These are phyloP conservation scores for Entomortierella chlamydospora DNA, from an alignment of 192 early-diverging fungal species.

Conservation along the genomic window DNA sequence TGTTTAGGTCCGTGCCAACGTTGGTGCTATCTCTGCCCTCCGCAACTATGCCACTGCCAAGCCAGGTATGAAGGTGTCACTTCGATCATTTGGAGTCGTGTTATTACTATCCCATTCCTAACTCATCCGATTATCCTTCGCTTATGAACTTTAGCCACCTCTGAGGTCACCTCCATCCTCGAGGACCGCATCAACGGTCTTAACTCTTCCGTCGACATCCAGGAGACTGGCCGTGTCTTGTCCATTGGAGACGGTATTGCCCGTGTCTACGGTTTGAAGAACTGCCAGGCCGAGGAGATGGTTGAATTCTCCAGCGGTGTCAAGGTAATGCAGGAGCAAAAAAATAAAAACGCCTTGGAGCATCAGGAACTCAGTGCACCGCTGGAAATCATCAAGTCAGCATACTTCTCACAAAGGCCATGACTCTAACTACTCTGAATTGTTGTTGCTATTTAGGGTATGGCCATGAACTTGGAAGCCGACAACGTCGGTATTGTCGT, in stretches of 20 bases:
- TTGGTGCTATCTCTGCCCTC: slow-evolving; percentile 66
- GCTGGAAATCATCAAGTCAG: neutral
- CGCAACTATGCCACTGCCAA: slow-evolving; percentile 68
- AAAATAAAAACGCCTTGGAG: neutral
- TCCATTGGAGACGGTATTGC: slow-evolving; percentile 99
- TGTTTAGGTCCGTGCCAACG: slow-evolving; percentile 65
- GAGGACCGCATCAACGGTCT: slow-evolving; percentile 97
- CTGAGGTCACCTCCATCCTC: slow-evolving; percentile 97
- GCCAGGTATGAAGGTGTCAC: slow-evolving; percentile 42
- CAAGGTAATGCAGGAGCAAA: slow-evolving; percentile 68
- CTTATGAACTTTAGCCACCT: slow-evolving; percentile 66
- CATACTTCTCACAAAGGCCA: neutral
- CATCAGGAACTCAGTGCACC: neutral
- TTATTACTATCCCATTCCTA: neutral
- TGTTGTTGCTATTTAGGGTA: slow-evolving; percentile 74
- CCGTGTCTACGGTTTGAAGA: slow-evolving; percentile 98
- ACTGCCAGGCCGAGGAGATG: slow-evolving; percentile 99
- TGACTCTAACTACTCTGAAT: neutral
- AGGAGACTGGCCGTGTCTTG: slow-evolving; percentile 98
- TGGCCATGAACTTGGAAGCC: slow-evolving; percentile 99
- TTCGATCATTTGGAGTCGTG: neutral
- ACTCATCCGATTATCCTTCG: neutral
- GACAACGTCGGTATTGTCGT: slow-evolving; percentile 99
- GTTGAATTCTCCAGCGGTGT: slow-evolving; percentile 99
- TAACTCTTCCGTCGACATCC: slow-evolving; percentile 85